Percentiles rank a stretch among this genome's conserved stretches.
These are phyloP conservation scores for Pisolithus marmoratus DNA, from an alignment of 768 basidiomycete species.

Conservation along the genomic window DNA sequence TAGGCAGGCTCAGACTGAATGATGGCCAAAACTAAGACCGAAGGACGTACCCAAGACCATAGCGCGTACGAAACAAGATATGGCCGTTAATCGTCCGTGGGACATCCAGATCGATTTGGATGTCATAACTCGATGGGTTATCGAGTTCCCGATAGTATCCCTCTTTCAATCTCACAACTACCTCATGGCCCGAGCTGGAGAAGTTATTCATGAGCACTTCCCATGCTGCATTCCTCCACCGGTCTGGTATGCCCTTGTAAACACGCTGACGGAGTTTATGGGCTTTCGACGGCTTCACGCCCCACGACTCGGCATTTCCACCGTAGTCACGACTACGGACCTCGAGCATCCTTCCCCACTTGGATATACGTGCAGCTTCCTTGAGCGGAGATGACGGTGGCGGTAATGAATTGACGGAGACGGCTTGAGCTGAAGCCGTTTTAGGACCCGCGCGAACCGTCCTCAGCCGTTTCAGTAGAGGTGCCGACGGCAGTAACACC, in stretches of 20 bases:
- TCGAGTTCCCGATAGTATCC: slow-evolving; percentile 65
- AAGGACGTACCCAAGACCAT: slow-evolving; percentile 75
- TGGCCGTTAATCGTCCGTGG: slow-evolving; percentile 95
- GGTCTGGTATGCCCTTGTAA: slow-evolving; percentile 95
- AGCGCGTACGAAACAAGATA: slow-evolving; percentile 90
- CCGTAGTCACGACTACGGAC: slow-evolving; percentile 66
- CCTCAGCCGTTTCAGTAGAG: slow-evolving; percentile 55
- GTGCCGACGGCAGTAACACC: slow-evolving; percentile 58
- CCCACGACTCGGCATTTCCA: slow-evolving; percentile 73
- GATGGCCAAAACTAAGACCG: not conserved
- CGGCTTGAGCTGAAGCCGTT: slow-evolving; percentile 40
- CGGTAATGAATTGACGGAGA: slow-evolving; percentile 43
- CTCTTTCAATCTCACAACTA: slow-evolving; percentile 37
- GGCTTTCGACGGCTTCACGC: slow-evolving; percentile 56
- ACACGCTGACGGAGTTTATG: slow-evolving; percentile 67
- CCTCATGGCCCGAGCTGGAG: slow-evolving; percentile 40
- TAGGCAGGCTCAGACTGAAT: slow-evolving; percentile 26
- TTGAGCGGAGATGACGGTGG: slow-evolving; percentile 43
- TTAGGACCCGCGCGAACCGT: slow-evolving; percentile 41
- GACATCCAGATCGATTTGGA: slow-evolving; percentile 97
- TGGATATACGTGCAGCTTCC: slow-evolving; percentile 73
- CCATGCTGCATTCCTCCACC: slow-evolving; percentile 94
- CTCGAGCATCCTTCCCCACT: slow-evolving; percentile 91
- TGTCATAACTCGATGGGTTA: slow-evolving; percentile 81
- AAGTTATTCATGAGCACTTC: slow-evolving; percentile 64